Conservation (phyloP, 1,284 basidiomycete genomes). For the Malassezia pachydermatis region DNA sequence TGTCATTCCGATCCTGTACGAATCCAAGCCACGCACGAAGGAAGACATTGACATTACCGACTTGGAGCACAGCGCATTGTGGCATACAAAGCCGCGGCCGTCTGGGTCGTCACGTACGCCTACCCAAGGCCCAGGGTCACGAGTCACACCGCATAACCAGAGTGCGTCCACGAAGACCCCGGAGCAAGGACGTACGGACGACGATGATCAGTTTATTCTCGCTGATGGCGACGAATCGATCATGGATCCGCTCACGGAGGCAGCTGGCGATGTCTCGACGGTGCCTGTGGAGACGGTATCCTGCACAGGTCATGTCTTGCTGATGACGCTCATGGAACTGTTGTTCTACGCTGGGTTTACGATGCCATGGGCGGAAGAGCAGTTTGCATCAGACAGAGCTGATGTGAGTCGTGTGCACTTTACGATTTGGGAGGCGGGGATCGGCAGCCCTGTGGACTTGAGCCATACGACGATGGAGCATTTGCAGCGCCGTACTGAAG, state of each 20-base stretch:
- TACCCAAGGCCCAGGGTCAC: too few relatives aligned
- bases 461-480: conserved; percentile 24
- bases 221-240: background rate
- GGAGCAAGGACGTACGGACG: background rate
- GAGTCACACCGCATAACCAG: background rate
- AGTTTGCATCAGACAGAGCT: conserved; percentile 15
- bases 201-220: background rate
- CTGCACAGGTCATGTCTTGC: conserved; percentile 4
- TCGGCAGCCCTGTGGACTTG: conserved; percentile 37
- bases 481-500: conserved; percentile 31
- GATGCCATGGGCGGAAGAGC: conserved; percentile 42
- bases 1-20: conserved; percentile 30
- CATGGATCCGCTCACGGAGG: background rate
- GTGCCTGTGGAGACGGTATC: background rate
- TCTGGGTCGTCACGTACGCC: background rate
- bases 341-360: conserved; percentile 45
- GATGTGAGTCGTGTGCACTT: conserved; percentile 25
- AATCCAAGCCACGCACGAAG: background rate
- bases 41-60: conserved; percentile 10
- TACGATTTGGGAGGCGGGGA: conserved; percentile 43
- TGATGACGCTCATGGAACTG: conserved; percentile 27
- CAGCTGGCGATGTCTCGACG: background rate
- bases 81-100: conserved; percentile 8
- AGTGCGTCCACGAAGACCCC: background rate
- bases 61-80: conserved; percentile 21